Percentiles rank a stretch among this genome's conserved stretches.
Conservation (phyloP, 106 monocot genomes). For the Apostasia shenzhenica region DNA sequence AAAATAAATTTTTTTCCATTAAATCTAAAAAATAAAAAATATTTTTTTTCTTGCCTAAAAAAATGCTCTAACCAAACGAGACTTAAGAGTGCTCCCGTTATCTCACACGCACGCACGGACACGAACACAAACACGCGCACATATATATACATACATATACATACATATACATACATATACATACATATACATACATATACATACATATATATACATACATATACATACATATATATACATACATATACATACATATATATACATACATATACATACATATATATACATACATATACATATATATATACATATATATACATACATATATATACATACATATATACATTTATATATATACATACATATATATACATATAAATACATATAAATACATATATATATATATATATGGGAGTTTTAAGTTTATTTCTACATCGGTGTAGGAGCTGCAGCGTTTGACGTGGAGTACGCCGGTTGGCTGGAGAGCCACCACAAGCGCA, state of each 20-base stretch:
- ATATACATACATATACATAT: not conserved
- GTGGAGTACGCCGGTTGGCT: conserved; percentile 61
- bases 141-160: not conserved
- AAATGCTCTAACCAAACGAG: no score
- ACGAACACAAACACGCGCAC: no score
- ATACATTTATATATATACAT: not conserved
- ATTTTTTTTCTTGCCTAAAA: no score
- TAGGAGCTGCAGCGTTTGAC: conserved; percentile 56
- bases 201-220: not conserved
- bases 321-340: not conserved
- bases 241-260: conserved; percentile 1
- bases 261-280: not conserved
- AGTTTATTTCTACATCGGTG: conserved; percentile 32
- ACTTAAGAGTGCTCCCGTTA: no score
- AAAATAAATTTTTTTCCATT: no score
- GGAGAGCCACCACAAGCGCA: conserved; percentile 46
- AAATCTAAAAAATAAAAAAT: no score
- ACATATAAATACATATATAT: no score
- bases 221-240: not conserved
- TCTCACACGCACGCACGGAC: no score
- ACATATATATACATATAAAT: no score
- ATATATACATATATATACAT: not conserved
- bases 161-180: not conserved
- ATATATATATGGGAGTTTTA: no score
- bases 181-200: not conserved